phyloP scores from a whole-genome alignment of 306 rosid genomes.

The Rosa persica region DNA sequence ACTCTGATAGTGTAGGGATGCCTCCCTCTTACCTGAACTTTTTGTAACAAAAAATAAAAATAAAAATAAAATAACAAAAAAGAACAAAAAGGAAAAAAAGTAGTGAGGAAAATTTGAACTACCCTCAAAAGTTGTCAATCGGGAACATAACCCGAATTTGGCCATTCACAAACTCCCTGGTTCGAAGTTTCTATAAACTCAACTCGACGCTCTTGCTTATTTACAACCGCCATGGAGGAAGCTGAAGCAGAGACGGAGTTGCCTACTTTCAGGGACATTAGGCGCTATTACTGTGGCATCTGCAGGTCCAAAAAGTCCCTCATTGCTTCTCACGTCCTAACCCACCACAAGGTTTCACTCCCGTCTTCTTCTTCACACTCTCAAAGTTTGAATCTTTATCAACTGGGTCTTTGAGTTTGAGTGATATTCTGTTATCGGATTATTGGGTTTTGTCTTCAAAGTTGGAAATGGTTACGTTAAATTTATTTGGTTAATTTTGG shows the following conservation, averaged over 20 bases:
- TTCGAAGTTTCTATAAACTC: no score
- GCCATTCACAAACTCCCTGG: no score
- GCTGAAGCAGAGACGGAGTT: slow-evolving; percentile 21
- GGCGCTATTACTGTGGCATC: slow-evolving; percentile 63
- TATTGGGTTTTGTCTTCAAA: neutral
- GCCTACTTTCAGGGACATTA: slow-evolving; percentile 46
- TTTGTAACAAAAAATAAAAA: no score
- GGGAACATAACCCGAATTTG: no score
- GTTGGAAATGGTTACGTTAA: neutral
- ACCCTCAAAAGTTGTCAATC: no score
- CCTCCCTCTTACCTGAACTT: no score
- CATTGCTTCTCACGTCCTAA: slow-evolving; percentile 52
- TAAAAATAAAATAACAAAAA: no score
- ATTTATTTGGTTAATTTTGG: neutral
- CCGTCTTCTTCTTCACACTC: neutral
- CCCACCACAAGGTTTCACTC: slow-evolving; percentile 57
- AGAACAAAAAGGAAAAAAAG: no score
- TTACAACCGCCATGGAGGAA: slow-evolving; percentile 33
- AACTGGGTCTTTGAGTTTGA: neutral
- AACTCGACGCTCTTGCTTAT: no score
- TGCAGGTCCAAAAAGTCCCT: slow-evolving; percentile 66
- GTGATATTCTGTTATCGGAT: neutral
- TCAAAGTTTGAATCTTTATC: neutral
- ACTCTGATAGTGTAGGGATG: no score
- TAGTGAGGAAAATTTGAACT: no score